phyloP scores from a whole-genome alignment of 1,139 yeast genomes.

The Blastobotrys serpentis region DNA sequence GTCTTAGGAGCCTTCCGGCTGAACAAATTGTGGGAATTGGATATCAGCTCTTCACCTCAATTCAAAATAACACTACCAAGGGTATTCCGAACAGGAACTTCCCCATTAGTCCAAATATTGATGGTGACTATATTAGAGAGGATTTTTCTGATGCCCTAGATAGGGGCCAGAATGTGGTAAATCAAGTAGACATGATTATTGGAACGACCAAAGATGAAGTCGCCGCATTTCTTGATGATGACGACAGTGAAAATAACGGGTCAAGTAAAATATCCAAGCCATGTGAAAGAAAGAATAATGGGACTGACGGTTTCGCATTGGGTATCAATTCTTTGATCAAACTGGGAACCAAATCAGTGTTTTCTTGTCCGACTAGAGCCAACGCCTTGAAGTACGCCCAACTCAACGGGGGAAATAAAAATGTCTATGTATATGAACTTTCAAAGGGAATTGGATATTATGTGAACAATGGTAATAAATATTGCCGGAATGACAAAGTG shows the following conservation, averaged over 20 bases:
- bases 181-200: constrained; percentile 29
- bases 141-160: constrained; percentile 27
- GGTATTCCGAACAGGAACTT: constrained; percentile 24
- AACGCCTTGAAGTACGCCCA: constrained; percentile 18
- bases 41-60: constrained; percentile 11
- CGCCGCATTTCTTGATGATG: constrained; percentile 18
- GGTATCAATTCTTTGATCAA: constrained; percentile 5
- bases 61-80: not conserved
- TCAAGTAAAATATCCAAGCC: not conserved
- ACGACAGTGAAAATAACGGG: not conserved
- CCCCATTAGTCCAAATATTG: constrained; percentile 36
- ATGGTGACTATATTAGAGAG: constrained; percentile 22
- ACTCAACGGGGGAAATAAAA: constrained; percentile 10
- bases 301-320: not conserved
- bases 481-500: constrained; percentile 29
- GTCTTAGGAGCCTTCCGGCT: constrained; percentile 26
- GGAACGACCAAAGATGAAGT: constrained; percentile 34
- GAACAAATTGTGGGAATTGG: constrained; percentile 27
- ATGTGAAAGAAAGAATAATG: not conserved
- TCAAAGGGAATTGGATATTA: constrained; percentile 33
- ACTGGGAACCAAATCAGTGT: constrained; percentile 28
- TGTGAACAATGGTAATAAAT: constrained; percentile 20
- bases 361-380: constrained; percentile 29
- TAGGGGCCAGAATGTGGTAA: constrained; percentile 24
- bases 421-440: constrained; percentile 31